Evolutionary conservation across 2,329 filamentous ascomycete species (phyloP).

Genomic region (Aspergillus sp.): DNA sequence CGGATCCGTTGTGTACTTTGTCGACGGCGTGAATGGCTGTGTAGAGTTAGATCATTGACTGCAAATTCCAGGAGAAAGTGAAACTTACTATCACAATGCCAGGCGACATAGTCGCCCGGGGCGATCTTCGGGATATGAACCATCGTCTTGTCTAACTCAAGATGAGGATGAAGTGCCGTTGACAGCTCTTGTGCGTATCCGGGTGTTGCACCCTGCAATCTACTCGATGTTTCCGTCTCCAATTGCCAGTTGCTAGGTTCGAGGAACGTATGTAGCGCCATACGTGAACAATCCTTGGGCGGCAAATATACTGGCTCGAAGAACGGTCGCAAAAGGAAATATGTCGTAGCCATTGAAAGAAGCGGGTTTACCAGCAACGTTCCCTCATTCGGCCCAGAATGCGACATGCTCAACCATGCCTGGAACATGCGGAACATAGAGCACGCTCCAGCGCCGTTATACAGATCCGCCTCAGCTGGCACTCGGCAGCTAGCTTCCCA

Average conservation of each 20-base stretch:
- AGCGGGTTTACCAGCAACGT: slow-evolving; percentile 72
- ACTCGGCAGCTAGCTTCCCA: slow-evolving; percentile 66
- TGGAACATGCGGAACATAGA: slow-evolving; percentile 77
- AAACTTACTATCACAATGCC: neutral
- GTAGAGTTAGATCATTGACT: neutral
- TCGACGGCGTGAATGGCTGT: slow-evolving; percentile 6
- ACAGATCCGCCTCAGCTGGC: slow-evolving; percentile 60
- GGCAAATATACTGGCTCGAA: slow-evolving; percentile 47
- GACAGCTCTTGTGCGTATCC: slow-evolving; percentile 6
- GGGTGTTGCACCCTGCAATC: slow-evolving; percentile 5
- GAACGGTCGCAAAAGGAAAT: slow-evolving; percentile 70
- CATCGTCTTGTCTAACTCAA: slow-evolving; percentile 4
- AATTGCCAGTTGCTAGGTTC: neutral
- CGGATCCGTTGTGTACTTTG: slow-evolving; percentile 1
- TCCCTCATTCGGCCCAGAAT: slow-evolving; percentile 60
- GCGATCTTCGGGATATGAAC: slow-evolving; percentile 2
- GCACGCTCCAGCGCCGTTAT: slow-evolving; percentile 69
- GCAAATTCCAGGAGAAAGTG: no score
- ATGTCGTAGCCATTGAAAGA: slow-evolving; percentile 62
- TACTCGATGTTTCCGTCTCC: neutral
- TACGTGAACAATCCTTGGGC: slow-evolving; percentile 3
- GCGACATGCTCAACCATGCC: slow-evolving; percentile 68
- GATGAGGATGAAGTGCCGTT: slow-evolving; percentile 5
- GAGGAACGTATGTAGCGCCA: slow-evolving; percentile 1
- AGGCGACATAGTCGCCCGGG: slow-evolving; percentile 3